A percentile compares a stretch with the other conserved stretches of the same genome.
Conservation (phyloP, 225 moss, liverwort and hornwort species). For the Sphagnum tenellum region DNA sequence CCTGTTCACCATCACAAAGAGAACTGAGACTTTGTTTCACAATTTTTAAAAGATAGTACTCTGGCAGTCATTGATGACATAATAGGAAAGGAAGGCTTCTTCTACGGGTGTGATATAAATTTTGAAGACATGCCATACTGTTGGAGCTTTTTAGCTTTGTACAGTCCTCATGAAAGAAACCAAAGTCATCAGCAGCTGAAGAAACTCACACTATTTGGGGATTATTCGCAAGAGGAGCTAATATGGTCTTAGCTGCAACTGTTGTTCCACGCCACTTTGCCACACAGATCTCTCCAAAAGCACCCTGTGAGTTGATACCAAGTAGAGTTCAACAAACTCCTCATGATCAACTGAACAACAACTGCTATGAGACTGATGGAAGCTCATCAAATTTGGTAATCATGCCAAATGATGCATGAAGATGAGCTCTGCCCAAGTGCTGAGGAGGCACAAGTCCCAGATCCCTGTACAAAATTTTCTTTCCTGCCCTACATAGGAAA, state of each 20-base stretch:
- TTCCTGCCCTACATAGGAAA: too few species aligned
- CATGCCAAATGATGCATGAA: not conserved
- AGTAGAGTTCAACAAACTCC: too few species aligned
- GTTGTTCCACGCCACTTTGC: constrained; percentile 53
- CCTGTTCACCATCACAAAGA: constrained; percentile 23
- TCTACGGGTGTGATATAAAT: too few species aligned
- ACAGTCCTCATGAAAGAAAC: too few species aligned
- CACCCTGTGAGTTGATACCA: constrained; percentile 16
- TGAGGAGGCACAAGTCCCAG: not conserved
- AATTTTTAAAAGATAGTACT: not conserved
- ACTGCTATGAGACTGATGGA: not conserved
- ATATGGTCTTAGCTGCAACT: constrained; percentile 57
- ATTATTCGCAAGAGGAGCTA: constrained; percentile 33
- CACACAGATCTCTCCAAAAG: constrained; percentile 54
- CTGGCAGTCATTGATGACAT: not conserved
- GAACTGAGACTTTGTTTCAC: not conserved
- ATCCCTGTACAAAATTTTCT: too few species aligned
- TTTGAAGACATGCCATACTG: too few species aligned
- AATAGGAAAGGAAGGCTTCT: too few species aligned
- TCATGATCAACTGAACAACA: too few species aligned
- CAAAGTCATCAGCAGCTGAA: too few species aligned
- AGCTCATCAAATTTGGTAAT: not conserved
- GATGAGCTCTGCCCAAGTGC: constrained; percentile 4
- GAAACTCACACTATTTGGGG: constrained; percentile 43
- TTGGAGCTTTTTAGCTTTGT: too few species aligned